Evolutionary conservation across 2,329 filamentous ascomycete species (phyloP), one percentile per base, ranked within the genome.

Genomic region (Stagonosporopsis rhizophila): DNA sequence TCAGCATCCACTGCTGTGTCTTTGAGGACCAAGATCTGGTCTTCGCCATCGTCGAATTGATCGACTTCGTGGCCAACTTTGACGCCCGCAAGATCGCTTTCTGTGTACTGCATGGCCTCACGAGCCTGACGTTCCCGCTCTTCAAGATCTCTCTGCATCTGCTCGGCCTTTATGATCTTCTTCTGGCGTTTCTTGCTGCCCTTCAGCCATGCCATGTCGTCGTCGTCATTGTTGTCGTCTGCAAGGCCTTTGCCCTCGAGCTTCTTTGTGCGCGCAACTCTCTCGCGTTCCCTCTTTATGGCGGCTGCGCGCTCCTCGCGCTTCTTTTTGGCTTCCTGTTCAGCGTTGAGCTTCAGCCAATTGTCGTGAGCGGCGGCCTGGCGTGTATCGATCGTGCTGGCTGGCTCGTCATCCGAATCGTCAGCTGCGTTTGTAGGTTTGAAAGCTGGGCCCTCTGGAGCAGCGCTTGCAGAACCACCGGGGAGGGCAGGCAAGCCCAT

Each of bases 11-110:
- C 91, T 1, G 90, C 91, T 1, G 90, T 86, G 77, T 99, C 95
- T 72, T 96, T 97, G n/a, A 99, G 83, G 0, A 94, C 97, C 49
- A 99, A 81, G 28, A 99, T 87, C 72, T 98, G 92, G 56, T 96
- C 93, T 56, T 91, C 82, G 17, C 86, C 89, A 48, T 92, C 91
- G 22, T 91, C 87, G 60, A 99, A 94, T 20, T 90, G 85, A 4
- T 85, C 86, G 56, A 93, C 78, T 73, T 96, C 92, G 74, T 99
- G 95, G 4, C 88, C 93, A 48, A 99, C 94, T 73, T 91, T 95
- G 67, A 99, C 88, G 34, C 94, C 95, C 0, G 92, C 89, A 44
- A 98, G 81, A 72, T 98, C 93, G 58, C 89, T 89, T 4, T 91
- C 86, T 0, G 91, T 93, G 75, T 97, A 96, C 68, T 94, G 87